Evolutionary conservation across 148 eudicot species (phyloP), one percentile per base, ranked within the genome.

Genomic region (Mesembryanthemum crystallinum): DNA sequence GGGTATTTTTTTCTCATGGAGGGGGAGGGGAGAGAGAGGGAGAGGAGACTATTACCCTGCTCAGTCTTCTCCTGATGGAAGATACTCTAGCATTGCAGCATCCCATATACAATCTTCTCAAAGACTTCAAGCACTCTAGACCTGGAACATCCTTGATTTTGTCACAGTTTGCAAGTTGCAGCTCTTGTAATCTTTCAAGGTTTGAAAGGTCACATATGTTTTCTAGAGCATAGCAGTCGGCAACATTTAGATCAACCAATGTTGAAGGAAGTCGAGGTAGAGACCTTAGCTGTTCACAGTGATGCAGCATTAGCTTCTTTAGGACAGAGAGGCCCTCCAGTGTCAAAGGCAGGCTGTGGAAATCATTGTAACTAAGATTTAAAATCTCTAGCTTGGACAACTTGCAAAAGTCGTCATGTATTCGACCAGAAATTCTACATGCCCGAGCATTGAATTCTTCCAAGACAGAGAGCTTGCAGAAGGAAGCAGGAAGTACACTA

Each of bases 251-350:
- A 78, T 83, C 81, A 73, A 74, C 69, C 80, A 88, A 84, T 68
- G 83, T 83, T 17, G 86, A 85, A 57, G 91, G 94, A 37, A 90
- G 87, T 54, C 73, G 79, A 77, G 94, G 94, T 21, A 90, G 78
- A 72, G 45, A 29, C 72, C 64, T 82, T 29, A 90, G 86, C 68
- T 77, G 8, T 78, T 80, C 69, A 78, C 94, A 90, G 43, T 85
- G 83, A 5, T 82, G 42, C 35, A 90, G 62, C 17, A 52, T 17
- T 37, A 90, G 87, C 82, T 78, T 72, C 77, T 79, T 69, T 9
- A 90, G 82, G 57, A 73, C 65, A 27, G 61, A 76, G 10, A 90
- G 85, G 64, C 84, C 84, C 77, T 79, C 78, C 70, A 90, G 54
- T 62, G 85, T 75, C 24, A 84, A 77, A 73, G 94, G 94, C 45